Evolutionary conservation across 345 rosid genomes (phyloP), one percentile per base, ranked within the genome.

Genomic region (Psidium friedrichsthalianum): DNA sequence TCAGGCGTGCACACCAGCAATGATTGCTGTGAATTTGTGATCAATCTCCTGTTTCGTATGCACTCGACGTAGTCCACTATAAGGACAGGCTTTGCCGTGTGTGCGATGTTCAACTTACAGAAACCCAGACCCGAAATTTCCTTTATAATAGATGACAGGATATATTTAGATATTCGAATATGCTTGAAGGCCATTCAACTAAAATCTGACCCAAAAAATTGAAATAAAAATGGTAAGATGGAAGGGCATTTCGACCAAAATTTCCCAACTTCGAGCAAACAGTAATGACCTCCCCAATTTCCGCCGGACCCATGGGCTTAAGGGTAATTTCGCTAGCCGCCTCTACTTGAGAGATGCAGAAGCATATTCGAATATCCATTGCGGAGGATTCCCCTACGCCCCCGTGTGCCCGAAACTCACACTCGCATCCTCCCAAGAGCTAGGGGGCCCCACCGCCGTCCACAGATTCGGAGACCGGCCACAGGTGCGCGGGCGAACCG

Each of bases 281-380:
- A 29, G 32, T 29, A 0, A 64, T 29, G 42, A 29, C 42, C 5
- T 29, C 22, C 22, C 42, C 76, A 36, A 64, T 64, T 61, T 6
- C 52, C 20, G 44, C 53, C 8, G 32, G 4, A 3, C 22, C 5
- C 1, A 22, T 56, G 92, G 91, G n/a, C 58, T 86, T 80, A 32
- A 5, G 9, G 11, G 94, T 90, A 82, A 88, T 87, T 87, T 8
- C 47, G 55, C 2, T 0, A 0, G 44, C 54, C 40, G 82, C 44
- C 82, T 0, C 8, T 44, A 16, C 1, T 4, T 44, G 55, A 9
- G 32, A 11, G 36, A 7, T 21, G 11, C 83, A 22, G 82, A 57
- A 8, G 92, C 87, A 91, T 91, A 92, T 91, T 87, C 92, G 94
- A 74, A 92, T 92, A 91, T 89, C 89, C 92, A 29, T 15, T 56